These are phyloP conservation scores for Sugiyamaella novakii DNA, from an alignment of 1,139 yeast genomes.

Conservation along the genomic window DNA sequence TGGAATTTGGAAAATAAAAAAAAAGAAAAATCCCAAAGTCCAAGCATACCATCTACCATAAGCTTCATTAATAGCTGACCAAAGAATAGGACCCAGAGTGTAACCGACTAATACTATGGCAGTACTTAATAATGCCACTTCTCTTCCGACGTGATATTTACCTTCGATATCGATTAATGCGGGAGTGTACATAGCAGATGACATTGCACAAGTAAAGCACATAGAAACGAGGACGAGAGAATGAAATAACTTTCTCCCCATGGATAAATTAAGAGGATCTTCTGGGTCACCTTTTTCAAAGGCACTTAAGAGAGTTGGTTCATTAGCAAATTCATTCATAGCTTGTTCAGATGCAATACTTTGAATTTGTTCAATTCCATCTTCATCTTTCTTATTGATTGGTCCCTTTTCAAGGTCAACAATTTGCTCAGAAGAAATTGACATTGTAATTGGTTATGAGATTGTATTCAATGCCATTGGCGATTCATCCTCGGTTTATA, in stretches of 20 bases:
- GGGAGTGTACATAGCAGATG: conserved; percentile 20
- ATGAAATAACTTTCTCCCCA: conserved; percentile 12
- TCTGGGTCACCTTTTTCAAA: conserved; percentile 18
- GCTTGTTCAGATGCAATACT: not conserved
- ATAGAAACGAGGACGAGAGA: conserved; percentile 11
- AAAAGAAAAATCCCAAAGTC: conserved; percentile 5
- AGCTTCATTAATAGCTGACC: conserved; percentile 12
- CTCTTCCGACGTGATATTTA: conserved; percentile 15
- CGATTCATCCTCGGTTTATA: too few species aligned
- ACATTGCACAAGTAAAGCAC: conserved; percentile 15
- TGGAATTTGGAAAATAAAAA: conserved; percentile 18
- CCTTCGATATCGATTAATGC: conserved; percentile 11
- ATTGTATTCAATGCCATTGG: too few species aligned
- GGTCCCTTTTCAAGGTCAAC: not conserved
- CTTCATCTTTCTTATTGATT: not conserved
- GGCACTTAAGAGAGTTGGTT: conserved; percentile 3
- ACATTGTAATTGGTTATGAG: not conserved
- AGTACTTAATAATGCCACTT: conserved; percentile 18
- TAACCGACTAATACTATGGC: conserved; percentile 17
- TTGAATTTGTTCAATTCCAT: not conserved
- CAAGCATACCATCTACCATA: conserved; percentile 16
- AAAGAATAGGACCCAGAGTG: conserved; percentile 13
- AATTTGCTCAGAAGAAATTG: not conserved
- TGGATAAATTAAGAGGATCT: conserved; percentile 14
- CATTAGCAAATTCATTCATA: not conserved